These are phyloP conservation scores for Lyophyllum decastes DNA, from an alignment of 768 basidiomycete genomes.

Conservation along the genomic window DNA sequence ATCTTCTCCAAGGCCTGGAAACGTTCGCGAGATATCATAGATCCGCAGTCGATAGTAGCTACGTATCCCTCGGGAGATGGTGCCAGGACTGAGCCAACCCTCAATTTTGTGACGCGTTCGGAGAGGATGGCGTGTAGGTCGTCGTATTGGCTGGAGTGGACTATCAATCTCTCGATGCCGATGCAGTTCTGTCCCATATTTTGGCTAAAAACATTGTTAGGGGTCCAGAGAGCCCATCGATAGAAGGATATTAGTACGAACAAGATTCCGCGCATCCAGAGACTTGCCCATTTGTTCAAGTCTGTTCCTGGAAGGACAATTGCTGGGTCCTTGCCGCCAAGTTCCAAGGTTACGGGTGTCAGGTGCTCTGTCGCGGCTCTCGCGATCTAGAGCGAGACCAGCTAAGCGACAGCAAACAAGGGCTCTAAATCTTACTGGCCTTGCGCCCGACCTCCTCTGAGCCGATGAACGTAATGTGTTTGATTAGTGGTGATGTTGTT, in stretches of 20 bases:
- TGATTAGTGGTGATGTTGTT: slow-evolving; percentile 77
- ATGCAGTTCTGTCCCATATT: slow-evolving; percentile 97
- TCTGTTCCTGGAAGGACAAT: slow-evolving; percentile 88
- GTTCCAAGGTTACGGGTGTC: slow-evolving; percentile 90
- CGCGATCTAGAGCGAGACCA: slow-evolving; percentile 57
- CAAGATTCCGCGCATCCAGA: slow-evolving; percentile 93
- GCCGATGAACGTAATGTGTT: slow-evolving; percentile 95
- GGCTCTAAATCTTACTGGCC: slow-evolving; percentile 36
- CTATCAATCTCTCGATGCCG: slow-evolving; percentile 91
- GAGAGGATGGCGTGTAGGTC: slow-evolving; percentile 67
- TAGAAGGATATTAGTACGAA: slow-evolving; percentile 40
- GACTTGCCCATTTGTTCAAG: slow-evolving; percentile 72
- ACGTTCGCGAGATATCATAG: slow-evolving; percentile 79
- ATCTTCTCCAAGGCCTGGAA: slow-evolving; percentile 70
- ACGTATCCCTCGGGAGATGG: slow-evolving; percentile 69
- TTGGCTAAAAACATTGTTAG: slow-evolving; percentile 53
- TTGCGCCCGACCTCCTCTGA: slow-evolving; percentile 78
- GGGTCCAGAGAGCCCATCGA: not conserved
- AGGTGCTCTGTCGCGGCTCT: slow-evolving; percentile 81
- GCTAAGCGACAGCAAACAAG: not conserved
- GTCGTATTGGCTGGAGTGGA: slow-evolving; percentile 78
- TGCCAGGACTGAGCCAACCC: slow-evolving; percentile 76
- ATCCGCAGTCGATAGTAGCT: slow-evolving; percentile 78
- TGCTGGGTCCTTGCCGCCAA: slow-evolving; percentile 94
- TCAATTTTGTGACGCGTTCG: slow-evolving; percentile 66